A percentile compares a stretch with the other conserved stretches of the same genome.
phyloP scores from a whole-genome alignment of 176 grass and related monocot genomes.

The Metroxylon sagu region DNA sequence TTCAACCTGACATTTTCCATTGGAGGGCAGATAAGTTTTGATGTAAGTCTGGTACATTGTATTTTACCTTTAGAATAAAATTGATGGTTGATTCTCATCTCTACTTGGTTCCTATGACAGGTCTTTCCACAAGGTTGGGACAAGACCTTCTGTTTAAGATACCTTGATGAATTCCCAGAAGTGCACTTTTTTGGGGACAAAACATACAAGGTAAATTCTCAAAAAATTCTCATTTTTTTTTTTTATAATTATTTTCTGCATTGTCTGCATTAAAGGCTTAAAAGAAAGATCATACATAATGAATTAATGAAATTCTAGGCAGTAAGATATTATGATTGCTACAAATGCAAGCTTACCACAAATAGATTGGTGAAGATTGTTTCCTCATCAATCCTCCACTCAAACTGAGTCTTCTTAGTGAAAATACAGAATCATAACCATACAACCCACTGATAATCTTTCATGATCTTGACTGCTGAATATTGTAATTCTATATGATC shows the following conservation, averaged over 20 bases:
- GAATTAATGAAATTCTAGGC: no score
- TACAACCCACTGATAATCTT: no score
- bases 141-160: conserved; percentile 94
- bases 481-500: no score
- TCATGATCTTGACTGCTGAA: no score
- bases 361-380: no score
- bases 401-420: no score
- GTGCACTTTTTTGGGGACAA: conserved; percentile 99
- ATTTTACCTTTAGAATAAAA: background rate
- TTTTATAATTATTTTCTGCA: background rate
- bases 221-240: background rate
- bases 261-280: background rate
- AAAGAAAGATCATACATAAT: no score
- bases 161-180: conserved; percentile 89
- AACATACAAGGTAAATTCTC: conserved; percentile 94
- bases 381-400: no score
- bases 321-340: no score
- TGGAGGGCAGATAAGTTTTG: conserved; percentile 95
- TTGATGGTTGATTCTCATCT: conserved; percentile 13
- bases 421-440: no score
- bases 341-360: no score
- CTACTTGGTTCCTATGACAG: conserved; percentile 21
- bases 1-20: conserved; percentile 91
- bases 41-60: conserved; percentile 38
- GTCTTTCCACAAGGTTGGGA: conserved; percentile 94